phyloP scores from a whole-genome alignment of 768 basidiomycete species.

The Termitomyces bulborhizus region DNA sequence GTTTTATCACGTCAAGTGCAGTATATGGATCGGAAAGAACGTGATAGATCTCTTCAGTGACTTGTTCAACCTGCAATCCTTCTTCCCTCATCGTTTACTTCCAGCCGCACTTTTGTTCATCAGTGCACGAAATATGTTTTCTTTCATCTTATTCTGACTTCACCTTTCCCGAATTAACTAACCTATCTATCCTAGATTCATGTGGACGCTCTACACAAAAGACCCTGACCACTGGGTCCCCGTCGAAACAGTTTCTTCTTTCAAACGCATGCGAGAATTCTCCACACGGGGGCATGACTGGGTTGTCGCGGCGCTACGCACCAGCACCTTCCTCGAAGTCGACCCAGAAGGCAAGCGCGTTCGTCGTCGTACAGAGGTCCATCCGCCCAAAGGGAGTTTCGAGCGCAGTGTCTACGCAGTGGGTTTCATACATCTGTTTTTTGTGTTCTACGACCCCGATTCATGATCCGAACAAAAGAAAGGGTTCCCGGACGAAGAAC shows the following conservation, averaged over 20 bases:
- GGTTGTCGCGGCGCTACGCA: slow-evolving; percentile 61
- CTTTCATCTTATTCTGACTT: not conserved
- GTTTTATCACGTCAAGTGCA: too few species aligned
- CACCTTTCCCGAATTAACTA: not conserved
- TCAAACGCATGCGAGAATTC: slow-evolving; percentile 91
- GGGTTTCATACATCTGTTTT: slow-evolving; percentile 25
- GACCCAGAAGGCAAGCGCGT: slow-evolving; percentile 70
- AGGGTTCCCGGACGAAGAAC: slow-evolving; percentile 71
- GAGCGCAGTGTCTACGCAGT: slow-evolving; percentile 88
- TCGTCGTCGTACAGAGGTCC: slow-evolving; percentile 66
- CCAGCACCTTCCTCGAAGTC: slow-evolving; percentile 57
- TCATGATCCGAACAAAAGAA: slow-evolving; percentile 45
- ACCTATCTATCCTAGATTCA: slow-evolving; percentile 53
- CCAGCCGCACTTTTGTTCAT: too few species aligned
- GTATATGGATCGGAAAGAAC: too few species aligned
- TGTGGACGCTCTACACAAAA: slow-evolving; percentile 87
- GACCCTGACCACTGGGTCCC: slow-evolving; percentile 88
- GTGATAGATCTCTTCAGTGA: not conserved
- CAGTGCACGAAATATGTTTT: not conserved
- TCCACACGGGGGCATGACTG: slow-evolving; percentile 54
- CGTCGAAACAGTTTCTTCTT: slow-evolving; percentile 79
- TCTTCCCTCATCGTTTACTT: not conserved
- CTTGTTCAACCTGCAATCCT: not conserved
- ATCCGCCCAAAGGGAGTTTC: slow-evolving; percentile 77
- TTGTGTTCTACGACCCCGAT: not conserved